phyloP scores from a whole-genome alignment of 1,284 basidiomycete genomes.

The Afroboletus lepidellus region DNA sequence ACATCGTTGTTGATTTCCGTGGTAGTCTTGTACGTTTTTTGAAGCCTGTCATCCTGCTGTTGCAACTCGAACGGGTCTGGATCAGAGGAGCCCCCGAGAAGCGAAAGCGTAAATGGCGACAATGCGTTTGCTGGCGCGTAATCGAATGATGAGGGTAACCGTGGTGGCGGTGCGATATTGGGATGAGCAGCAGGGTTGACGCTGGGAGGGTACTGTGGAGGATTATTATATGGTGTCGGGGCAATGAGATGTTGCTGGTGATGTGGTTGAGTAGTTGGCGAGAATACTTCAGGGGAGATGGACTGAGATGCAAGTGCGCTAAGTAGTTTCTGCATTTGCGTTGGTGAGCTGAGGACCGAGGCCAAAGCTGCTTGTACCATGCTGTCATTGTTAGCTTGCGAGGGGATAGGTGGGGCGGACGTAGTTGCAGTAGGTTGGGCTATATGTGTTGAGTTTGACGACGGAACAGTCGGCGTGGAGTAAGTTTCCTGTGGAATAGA shows the following conservation, averaged over 20 bases:
- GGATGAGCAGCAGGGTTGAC: background rate
- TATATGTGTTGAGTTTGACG: slow-evolving; percentile 9
- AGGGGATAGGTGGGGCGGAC: slow-evolving; percentile 7
- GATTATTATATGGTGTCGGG: slow-evolving; percentile 33
- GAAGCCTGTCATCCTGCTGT: slow-evolving; percentile 40
- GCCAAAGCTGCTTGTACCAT: slow-evolving; percentile 62
- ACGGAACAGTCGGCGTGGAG: background rate
- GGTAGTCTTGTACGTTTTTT: slow-evolving; percentile 61
- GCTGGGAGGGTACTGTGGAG: slow-evolving; percentile 14
- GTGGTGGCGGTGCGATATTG: slow-evolving; percentile 2
- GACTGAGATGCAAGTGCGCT: slow-evolving; percentile 43
- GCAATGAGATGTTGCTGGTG: slow-evolving; percentile 31
- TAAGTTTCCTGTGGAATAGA: slow-evolving; percentile 7
- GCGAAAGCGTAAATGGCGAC: slow-evolving; percentile 24
- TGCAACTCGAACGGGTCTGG: slow-evolving; percentile 37
- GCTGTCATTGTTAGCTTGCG: slow-evolving; percentile 39
- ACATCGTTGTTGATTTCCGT: slow-evolving; percentile 72
- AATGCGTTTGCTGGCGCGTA: slow-evolving; percentile 8
- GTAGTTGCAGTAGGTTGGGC: slow-evolving; percentile 25
- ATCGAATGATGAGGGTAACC: slow-evolving; percentile 18
- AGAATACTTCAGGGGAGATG: slow-evolving; percentile 23
- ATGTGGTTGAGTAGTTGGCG: slow-evolving; percentile 16
- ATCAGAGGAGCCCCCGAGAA: slow-evolving; percentile 17
- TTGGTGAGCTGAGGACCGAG: slow-evolving; percentile 58
- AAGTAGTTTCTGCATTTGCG: slow-evolving; percentile 70